Evolutionary conservation across 2,329 filamentous ascomycete genomes (phyloP), one percentile per base, ranked within the genome.

Genomic region (Cladosporium velox): DNA sequence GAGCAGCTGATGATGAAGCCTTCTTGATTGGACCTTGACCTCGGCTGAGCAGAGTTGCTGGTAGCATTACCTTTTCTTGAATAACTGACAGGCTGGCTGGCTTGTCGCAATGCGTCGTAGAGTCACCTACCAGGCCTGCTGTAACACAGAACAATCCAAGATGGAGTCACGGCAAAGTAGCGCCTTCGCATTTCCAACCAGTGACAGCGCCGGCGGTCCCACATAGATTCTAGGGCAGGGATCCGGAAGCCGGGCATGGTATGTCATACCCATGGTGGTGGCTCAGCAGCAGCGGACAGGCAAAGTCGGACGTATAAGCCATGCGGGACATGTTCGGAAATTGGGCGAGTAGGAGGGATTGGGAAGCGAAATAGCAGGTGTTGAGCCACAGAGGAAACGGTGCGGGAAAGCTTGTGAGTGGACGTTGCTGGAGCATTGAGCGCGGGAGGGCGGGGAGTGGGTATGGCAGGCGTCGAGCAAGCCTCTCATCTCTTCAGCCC

Each of bases 401-500:
- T 61, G 41, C 38, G 59, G 28, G 59, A 61, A 30, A 32, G 59
- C 59, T 61, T 61, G 41, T 47, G 41, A 61, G 59, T 28, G 41
- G 52, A 21, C 41, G 41, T 47, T 47, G 41, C 41, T 47, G 41
- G 41, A 47, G 52, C 52, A 32, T 55, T 55, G 52, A 30, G 52
- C 52, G 52, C 52, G 18, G 26, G 30, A 30, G 52, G 59, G 59
- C 30, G 38, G 59, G 28, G 54, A 57, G 52, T 26, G 28, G 32
- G 55, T 41, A 41, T 59, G 10, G 55, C 30, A 8, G 28, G 28
- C 24, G 24, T 24, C 24, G 24, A 30, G 28, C 28, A 11, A 14
- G 30, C 32, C 21, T 41, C n/a, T 18, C 28, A 55, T 49, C 21
- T 63, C 60, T 63, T 63, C 60, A 63, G 60, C 60, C 60, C 60